phyloP scores from a whole-genome alignment of 192 early-diverging fungal genomes.

The Coemansia javaensis region DNA sequence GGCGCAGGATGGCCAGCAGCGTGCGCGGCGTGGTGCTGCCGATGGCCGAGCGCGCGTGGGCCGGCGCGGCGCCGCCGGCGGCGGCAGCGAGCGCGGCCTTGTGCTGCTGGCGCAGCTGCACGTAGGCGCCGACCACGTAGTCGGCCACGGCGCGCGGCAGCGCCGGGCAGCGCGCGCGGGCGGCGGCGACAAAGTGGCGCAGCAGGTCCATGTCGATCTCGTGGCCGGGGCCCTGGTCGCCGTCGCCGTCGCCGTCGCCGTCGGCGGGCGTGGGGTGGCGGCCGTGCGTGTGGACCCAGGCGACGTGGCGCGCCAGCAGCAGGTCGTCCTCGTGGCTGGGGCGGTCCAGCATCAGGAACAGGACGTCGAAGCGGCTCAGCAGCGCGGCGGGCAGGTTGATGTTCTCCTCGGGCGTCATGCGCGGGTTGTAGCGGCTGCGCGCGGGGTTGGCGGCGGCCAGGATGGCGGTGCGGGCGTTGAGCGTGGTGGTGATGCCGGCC shows the following conservation, averaged over 20 bases:
- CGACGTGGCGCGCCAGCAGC: conserved; percentile 79
- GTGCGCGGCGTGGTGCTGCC: conserved; percentile 61
- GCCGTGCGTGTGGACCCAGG: conserved; percentile 87
- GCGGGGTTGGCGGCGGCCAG: conserved; percentile 95
- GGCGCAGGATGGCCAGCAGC: conserved; percentile 78
- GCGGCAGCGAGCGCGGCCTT: conserved; percentile 20
- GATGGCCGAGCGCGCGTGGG: conserved; percentile 23
- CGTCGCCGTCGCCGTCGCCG: conserved; percentile 54
- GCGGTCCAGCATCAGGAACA: conserved; percentile 88
- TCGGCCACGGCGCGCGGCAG: conserved; percentile 73
- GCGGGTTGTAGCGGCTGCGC: conserved; percentile 92
- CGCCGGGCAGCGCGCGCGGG: conserved; percentile 65
- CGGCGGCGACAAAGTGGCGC: conserved; percentile 84
- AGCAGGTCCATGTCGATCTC: conserved; percentile 72
- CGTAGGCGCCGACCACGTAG: conserved; percentile 85
- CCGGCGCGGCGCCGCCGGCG: conserved; percentile 7
- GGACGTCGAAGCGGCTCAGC: conserved; percentile 86
- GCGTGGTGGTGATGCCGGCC: conserved; percentile 95
- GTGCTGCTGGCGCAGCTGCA: conserved; percentile 67
- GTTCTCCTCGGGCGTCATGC: conserved; percentile 84
- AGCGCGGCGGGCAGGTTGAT: conserved; percentile 96
- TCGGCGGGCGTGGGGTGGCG: conserved; percentile 64
- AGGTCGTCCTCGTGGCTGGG: conserved; percentile 73
- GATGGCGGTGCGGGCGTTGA: conserved; percentile 93
- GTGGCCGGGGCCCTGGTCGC: conserved; percentile 36